A percentile compares a stretch with the other conserved stretches of the same genome.
phyloP scores from a whole-genome alignment of 1,284 basidiomycete genomes.

The Cystobasidium pallidum region DNA sequence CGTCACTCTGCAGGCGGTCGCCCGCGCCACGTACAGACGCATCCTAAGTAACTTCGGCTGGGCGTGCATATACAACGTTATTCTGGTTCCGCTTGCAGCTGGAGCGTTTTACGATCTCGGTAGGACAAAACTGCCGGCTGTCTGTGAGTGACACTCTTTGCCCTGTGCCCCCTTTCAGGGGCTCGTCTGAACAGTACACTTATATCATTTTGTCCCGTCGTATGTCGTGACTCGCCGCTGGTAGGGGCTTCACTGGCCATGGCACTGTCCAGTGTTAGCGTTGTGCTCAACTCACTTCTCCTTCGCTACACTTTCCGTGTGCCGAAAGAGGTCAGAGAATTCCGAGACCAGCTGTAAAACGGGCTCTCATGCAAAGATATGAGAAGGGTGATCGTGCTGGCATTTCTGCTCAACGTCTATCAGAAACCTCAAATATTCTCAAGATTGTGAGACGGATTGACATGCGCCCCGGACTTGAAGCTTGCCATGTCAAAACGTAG shows the following conservation, averaged over 20 bases:
- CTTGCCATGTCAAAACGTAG: too few relatives aligned
- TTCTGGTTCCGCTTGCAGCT: constrained; percentile 72
- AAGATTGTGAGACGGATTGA: constrained; percentile 12
- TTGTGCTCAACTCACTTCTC: constrained; percentile 55
- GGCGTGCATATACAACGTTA: constrained; percentile 62
- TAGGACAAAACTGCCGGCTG: constrained; percentile 68
- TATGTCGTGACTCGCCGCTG: too few relatives aligned
- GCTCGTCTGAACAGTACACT: too few relatives aligned
- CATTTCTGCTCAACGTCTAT: constrained; percentile 14
- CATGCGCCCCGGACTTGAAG: constrained; percentile 12
- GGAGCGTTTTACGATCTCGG: constrained; percentile 70
- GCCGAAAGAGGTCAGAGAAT: constrained; percentile 52
- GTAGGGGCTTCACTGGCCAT: constrained; percentile 66
- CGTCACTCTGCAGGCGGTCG: constrained; percentile 67
- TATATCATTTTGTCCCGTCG: neutral
- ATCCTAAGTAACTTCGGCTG: constrained; percentile 46
- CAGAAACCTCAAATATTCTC: constrained; percentile 11
- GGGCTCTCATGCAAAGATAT: constrained; percentile 14
- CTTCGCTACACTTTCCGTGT: constrained; percentile 52
- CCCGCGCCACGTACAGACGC: constrained; percentile 63
- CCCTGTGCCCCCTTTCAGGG: neutral
- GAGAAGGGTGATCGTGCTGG: constrained; percentile 12
- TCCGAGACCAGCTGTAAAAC: constrained; percentile 20
- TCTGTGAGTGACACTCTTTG: constrained; percentile 59
- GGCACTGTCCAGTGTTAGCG: constrained; percentile 63